A percentile compares a stretch with the other conserved stretches of the same genome.
phyloP scores from a whole-genome alignment of 192 early-diverging fungal genomes.

The Coemansia sp. region DNA sequence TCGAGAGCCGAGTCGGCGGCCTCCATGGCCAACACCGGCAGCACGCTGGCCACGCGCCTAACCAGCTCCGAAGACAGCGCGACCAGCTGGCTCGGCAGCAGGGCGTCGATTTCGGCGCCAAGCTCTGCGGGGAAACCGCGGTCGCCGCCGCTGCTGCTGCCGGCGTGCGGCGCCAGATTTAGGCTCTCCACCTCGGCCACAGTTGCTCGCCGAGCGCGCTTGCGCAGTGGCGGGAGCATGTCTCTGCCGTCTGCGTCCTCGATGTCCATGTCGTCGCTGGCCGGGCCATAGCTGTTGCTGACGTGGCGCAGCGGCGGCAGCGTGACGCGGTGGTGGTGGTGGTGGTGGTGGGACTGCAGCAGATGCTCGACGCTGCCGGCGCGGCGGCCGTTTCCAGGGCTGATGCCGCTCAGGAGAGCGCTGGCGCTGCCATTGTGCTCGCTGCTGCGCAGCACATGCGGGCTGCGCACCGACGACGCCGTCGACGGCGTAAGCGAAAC shows the following conservation, averaged over 20 bases:
- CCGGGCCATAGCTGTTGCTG: conserved; percentile 7
- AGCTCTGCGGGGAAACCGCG: conserved; percentile 11
- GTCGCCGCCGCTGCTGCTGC: neutral
- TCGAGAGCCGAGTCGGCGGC: conserved; percentile 18
- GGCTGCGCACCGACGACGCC: conserved; percentile 7
- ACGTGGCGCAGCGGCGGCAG: conserved; percentile 1
- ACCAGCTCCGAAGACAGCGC: conserved; percentile 51
- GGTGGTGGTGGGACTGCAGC: neutral
- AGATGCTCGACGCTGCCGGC: neutral
- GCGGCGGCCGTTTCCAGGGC: neutral
- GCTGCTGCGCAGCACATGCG: conserved; percentile 3
- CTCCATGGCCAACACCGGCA: conserved; percentile 41
- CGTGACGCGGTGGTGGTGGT: too few species aligned
- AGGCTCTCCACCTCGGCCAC: conserved; percentile 27
- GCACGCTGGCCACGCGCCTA: conserved; percentile 38
- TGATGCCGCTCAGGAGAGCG: neutral
- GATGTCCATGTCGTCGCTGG: conserved; percentile 17
- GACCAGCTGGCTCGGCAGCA: conserved; percentile 42
- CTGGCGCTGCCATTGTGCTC: neutral
- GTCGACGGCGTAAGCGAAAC: conserved; percentile 47
- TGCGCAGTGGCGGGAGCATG: conserved; percentile 13
- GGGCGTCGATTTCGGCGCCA: conserved; percentile 23
- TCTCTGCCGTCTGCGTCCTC: neutral
- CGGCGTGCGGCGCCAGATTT: too few species aligned
- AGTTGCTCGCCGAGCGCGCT: conserved; percentile 36